phyloP scores from a whole-genome alignment of 169 alveolate species.

The Plasmodium adleri region DNA sequence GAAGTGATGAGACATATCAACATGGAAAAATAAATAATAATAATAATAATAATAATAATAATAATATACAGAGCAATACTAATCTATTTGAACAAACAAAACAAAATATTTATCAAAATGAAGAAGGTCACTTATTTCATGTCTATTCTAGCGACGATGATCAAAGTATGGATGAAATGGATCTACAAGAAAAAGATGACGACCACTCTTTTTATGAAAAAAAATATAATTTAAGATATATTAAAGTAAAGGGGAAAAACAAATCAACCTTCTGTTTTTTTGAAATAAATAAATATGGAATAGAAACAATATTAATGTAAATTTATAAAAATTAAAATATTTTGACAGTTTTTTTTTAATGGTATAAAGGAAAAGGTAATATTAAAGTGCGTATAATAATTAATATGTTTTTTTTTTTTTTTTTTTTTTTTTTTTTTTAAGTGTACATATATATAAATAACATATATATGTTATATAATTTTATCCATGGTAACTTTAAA shows the following conservation, averaged over 20 bases:
- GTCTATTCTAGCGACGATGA: slow-evolving; percentile 30
- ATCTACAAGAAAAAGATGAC: not conserved
- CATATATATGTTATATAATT: too few relatives aligned
- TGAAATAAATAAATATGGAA: slow-evolving; percentile 51
- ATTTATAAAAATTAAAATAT: not conserved
- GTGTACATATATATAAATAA: too few relatives aligned
- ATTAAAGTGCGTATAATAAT: too few relatives aligned
- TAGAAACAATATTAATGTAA: slow-evolving; percentile 16
- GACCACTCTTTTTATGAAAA: slow-evolving; percentile 26
- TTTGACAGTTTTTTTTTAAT: not conserved
- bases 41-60: not conserved
- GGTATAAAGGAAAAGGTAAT: too few relatives aligned
- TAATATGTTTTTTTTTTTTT: too few relatives aligned
- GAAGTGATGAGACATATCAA: not conserved
- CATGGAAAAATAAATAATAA: too few relatives aligned
- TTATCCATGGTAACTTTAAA: too few relatives aligned
- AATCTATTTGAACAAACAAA: slow-evolving; percentile 2
- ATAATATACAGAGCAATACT: not conserved
- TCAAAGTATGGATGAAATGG: slow-evolving; percentile 9
- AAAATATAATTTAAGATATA: slow-evolving; percentile 55
- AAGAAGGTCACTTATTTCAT: not conserved
- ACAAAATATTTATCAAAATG: slow-evolving; percentile 5
- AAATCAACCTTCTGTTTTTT: slow-evolving; percentile 31
- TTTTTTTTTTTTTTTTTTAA: too few relatives aligned
- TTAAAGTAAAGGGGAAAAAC: slow-evolving; percentile 28